Conservation (phyloP, 768 basidiomycete species). For the Lactarius quietus region DNA sequence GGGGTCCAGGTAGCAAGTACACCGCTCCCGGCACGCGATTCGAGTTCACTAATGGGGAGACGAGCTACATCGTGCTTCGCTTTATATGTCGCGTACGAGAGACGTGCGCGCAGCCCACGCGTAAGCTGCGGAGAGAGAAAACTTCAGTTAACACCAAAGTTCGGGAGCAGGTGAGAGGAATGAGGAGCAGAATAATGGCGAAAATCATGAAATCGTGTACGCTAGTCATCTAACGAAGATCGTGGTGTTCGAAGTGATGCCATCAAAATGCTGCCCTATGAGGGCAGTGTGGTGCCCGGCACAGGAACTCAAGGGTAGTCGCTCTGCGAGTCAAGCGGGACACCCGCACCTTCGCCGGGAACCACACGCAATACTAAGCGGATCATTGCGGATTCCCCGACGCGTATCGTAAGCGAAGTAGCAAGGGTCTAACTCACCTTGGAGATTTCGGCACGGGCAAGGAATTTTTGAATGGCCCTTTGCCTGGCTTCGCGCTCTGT, state of each 20-base stretch:
- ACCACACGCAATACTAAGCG: slow-evolving; percentile 10
- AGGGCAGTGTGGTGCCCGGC: not conserved
- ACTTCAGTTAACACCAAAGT: slow-evolving; percentile 27
- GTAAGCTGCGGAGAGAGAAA: slow-evolving; percentile 55
- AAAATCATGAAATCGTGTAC: slow-evolving; percentile 14
- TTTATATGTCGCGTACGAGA: slow-evolving; percentile 83
- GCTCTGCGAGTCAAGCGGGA: not conserved
- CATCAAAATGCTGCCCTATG: not conserved
- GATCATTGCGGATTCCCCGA: slow-evolving; percentile 16
- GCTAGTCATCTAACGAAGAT: not conserved
- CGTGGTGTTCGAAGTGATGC: not conserved
- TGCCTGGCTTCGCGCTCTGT: slow-evolving; percentile 58
- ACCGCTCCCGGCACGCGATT: slow-evolving; percentile 51
- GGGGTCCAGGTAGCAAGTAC: slow-evolving; percentile 30
- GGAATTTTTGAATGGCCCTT: slow-evolving; percentile 68
- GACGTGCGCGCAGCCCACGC: slow-evolving; percentile 72
- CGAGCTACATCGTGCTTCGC: slow-evolving; percentile 69
- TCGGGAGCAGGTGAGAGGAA: not conserved
- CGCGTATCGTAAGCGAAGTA: slow-evolving; percentile 24
- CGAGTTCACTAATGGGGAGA: slow-evolving; percentile 65
- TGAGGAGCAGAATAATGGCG: not conserved
- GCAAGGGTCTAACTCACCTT: slow-evolving; percentile 54
- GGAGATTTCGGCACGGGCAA: slow-evolving; percentile 74
- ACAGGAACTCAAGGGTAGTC: not conserved
- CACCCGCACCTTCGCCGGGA: not conserved